A percentile compares a stretch with the other conserved stretches of the same genome.
Evolutionary conservation across 2,329 filamentous ascomycete genomes (phyloP).

Genomic region (Calonectria hongkongensis): DNA sequence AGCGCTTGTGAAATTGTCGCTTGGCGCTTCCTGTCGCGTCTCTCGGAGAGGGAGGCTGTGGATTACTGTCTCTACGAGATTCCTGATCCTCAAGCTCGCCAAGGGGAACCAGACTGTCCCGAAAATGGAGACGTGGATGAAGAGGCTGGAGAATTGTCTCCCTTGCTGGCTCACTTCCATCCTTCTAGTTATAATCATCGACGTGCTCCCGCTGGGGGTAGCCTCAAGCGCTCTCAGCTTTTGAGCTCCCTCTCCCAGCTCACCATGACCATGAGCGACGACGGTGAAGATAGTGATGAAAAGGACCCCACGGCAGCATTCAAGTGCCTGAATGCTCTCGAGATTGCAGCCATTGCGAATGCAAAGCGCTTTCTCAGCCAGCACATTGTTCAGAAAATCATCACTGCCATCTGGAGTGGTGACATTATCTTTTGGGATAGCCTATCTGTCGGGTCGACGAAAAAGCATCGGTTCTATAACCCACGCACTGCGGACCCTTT

Average conservation of each 20-base stretch:
- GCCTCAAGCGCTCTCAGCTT: constrained; percentile 68
- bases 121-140: constrained; percentile 55
- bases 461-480: constrained; percentile 86
- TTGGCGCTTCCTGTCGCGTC: constrained; percentile 83
- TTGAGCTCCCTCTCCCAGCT: constrained; percentile 74
- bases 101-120: constrained; percentile 47
- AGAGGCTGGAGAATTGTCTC: constrained; percentile 69
- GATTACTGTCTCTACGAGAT: constrained; percentile 85
- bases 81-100: constrained; percentile 63
- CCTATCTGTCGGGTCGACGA: constrained; percentile 82
- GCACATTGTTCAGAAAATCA: constrained; percentile 86
- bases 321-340: constrained; percentile 87
- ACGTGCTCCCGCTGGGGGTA: constrained; percentile 60
- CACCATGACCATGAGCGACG: constrained; percentile 61
- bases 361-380: constrained; percentile 92
- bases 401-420: constrained; percentile 90
- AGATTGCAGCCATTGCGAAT: constrained; percentile 87
- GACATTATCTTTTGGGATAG: constrained; percentile 92
- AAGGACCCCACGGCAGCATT: constrained; percentile 83
- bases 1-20: constrained; percentile 88
- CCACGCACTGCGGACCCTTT: constrained; percentile 80
- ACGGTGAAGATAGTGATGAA: constrained; percentile 64
- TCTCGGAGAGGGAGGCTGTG: constrained; percentile 84
- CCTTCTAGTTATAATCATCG: constrained; percentile 50
- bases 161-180: constrained; percentile 65